A percentile compares a stretch with the other conserved stretches of the same genome.
These are phyloP conservation scores for Chlorella vulgaris DNA, from an alignment of 139 green algal genomes.

Conservation along the genomic window DNA sequence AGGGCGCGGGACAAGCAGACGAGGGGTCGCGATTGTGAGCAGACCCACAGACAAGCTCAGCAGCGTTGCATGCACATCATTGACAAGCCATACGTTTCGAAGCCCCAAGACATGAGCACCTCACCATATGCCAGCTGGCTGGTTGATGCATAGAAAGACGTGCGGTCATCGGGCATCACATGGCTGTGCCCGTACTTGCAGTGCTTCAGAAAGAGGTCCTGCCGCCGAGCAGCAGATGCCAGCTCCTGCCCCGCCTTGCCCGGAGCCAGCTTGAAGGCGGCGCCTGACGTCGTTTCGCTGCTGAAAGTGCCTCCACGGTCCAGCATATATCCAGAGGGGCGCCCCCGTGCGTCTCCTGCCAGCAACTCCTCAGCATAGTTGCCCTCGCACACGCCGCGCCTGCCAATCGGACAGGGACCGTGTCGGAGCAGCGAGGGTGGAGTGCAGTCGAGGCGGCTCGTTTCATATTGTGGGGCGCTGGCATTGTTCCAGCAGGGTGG, in stretches of 20 bases:
- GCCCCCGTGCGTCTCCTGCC: background rate
- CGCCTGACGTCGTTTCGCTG: background rate
- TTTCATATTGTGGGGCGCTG: background rate
- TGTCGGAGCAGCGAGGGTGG: background rate
- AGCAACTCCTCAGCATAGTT: conserved; percentile 32
- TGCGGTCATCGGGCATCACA: conserved; percentile 2
- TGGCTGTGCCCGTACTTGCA: conserved; percentile 22
- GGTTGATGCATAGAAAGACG: conserved; percentile 23
- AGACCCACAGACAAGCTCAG: background rate
- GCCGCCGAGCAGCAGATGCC: background rate
- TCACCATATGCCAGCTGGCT: conserved; percentile 34
- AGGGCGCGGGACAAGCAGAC: background rate
- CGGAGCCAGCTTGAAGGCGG: background rate
- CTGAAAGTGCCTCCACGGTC: conserved; percentile 12
- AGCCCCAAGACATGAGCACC: too few species aligned
- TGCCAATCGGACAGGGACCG: background rate
- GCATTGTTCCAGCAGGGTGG: too few species aligned
- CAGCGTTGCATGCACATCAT: background rate
- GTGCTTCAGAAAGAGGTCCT: conserved; percentile 23
- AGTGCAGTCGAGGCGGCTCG: background rate
- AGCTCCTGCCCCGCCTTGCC: conserved; percentile 14
- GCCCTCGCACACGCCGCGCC: conserved; percentile 2
- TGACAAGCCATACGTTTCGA: background rate
- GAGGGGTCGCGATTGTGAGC: background rate
- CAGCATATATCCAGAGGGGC: conserved; percentile 22